A percentile compares a stretch with the other conserved stretches of the same genome.
phyloP scores from a whole-genome alignment of 768 basidiomycete genomes.

The Panaeolus papilionaceus region DNA sequence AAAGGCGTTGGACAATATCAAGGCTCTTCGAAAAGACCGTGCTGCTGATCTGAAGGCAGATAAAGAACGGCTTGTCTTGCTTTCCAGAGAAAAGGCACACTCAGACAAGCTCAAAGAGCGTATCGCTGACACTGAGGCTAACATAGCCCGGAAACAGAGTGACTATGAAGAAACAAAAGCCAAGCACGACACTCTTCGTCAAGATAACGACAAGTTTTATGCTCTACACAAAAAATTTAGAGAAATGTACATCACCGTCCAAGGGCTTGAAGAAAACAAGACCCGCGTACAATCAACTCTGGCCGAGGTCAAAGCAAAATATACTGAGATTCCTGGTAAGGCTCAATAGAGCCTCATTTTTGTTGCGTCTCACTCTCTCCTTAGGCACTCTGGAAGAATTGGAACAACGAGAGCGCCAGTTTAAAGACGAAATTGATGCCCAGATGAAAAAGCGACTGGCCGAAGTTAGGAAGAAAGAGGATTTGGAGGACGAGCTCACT shows the following conservation, averaged over 20 bases:
- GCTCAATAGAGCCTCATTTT: slow-evolving; percentile 6
- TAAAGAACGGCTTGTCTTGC: slow-evolving; percentile 80
- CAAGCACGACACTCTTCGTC: slow-evolving; percentile 66
- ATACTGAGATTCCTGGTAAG: slow-evolving; percentile 72
- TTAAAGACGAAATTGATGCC: slow-evolving; percentile 59
- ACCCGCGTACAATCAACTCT: slow-evolving; percentile 66
- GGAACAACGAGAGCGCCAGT: slow-evolving; percentile 57
- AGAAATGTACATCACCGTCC: slow-evolving; percentile 78
- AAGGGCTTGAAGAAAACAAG: slow-evolving; percentile 67
- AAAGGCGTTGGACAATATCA: slow-evolving; percentile 94
- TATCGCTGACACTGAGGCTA: slow-evolving; percentile 61
- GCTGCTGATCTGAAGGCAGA: slow-evolving; percentile 92
- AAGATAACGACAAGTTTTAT: slow-evolving; percentile 79
- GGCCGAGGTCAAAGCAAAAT: slow-evolving; percentile 62
- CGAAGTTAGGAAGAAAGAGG: slow-evolving; percentile 60
- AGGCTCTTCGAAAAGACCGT: slow-evolving; percentile 87
- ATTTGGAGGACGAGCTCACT: slow-evolving; percentile 65
- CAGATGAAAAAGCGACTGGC: slow-evolving; percentile 54
- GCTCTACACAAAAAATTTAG: slow-evolving; percentile 86
- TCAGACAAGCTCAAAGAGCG: slow-evolving; percentile 82
- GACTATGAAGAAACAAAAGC: slow-evolving; percentile 76
- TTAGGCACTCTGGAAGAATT: slow-evolving; percentile 80
- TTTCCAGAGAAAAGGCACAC: slow-evolving; percentile 83
- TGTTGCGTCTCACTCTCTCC: slow-evolving; percentile 15
- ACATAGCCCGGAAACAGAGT: slow-evolving; percentile 73